Evolutionary conservation across 23 red algal species (phyloP), one percentile per base, ranked within the genome.

Genomic region (Gracilaria domingensis): DNA sequence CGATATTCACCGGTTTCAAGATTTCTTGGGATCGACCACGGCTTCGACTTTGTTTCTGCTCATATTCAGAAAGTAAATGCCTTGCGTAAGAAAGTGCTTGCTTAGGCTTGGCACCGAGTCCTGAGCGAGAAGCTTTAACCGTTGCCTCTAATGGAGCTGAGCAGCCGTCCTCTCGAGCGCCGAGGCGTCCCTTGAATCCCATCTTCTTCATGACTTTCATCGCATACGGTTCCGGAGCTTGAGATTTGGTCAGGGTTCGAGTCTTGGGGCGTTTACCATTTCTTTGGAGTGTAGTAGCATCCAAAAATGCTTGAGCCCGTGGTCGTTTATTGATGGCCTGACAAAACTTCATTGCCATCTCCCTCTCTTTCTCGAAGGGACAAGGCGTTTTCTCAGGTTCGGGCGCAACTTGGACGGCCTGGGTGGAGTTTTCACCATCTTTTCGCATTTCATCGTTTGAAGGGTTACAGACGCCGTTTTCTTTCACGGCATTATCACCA

Each of bases 131-230:
- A 36, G 16, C 66, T 14, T 39, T 87, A 54, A 25, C 49, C 13
- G 66, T 70, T 11, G 84, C 66, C 17, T 74, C 49, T 11, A 76
- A 55, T 12, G 84, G 87, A n/a, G 37, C 87, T 18, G 57, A 40
- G 26, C 71, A 20, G 32, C 87, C 87, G 58, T 90, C 75, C 38
- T 90, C 87, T 81, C 74, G 71, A 21, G 76, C 74, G n/a, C 87
- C 87, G 29, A 90, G 64, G 26, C 87, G 73, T 33, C 74, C 87
- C 11, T 29, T 90, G 75, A 90, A 90, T 21, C 87, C 87, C 87
- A 90, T 90, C 44, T 90, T 90, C 74, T 90, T 64, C 75, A 90
- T 56, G 17, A 90, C 58, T 66, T 66, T 79, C 74, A 77, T 51
- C 21, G 39, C 72, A 17, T 69, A 69, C 29, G 64, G 33, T 69